These are phyloP conservation scores for Leccinellum luteum DNA, from an alignment of 768 basidiomycete genomes.

Conservation along the genomic window DNA sequence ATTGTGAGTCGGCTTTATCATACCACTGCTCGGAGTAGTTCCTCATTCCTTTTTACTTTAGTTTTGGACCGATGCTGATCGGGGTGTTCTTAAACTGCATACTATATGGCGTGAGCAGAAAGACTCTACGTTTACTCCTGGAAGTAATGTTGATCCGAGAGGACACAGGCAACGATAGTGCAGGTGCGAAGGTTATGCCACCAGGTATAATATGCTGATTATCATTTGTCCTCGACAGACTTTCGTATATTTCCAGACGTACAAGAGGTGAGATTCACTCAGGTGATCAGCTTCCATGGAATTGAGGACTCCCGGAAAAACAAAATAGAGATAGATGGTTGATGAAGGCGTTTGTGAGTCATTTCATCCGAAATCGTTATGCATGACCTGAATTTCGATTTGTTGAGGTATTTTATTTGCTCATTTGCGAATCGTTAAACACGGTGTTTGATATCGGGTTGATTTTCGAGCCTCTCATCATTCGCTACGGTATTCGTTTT, in stretches of 20 bases:
- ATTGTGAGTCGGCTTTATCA: neutral
- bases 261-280: constrained; percentile 33
- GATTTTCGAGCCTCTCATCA: constrained; percentile 47
- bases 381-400: neutral
- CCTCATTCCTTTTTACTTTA: constrained; percentile 37
- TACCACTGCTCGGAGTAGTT: neutral
- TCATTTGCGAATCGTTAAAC: constrained; percentile 50
- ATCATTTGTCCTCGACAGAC: constrained; percentile 27
- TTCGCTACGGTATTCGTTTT: constrained; percentile 40
- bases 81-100: constrained; percentile 13
- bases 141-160: neutral
- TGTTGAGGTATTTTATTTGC: constrained; percentile 39
- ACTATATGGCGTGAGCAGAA: constrained; percentile 13
- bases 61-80: constrained; percentile 31
- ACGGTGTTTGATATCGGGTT: constrained; percentile 43
- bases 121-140: neutral
- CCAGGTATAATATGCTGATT: neutral
- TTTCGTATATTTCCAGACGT: constrained; percentile 45
- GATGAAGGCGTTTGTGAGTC: constrained; percentile 45
- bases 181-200: constrained; percentile 6
- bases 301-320: neutral
- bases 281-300: neutral
- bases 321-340: constrained; percentile 42
- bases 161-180: constrained; percentile 1
- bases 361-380: neutral